These are phyloP conservation scores for Diaporthe sp. DNA, from an alignment of 2,329 filamentous ascomycete genomes.

Conservation along the genomic window DNA sequence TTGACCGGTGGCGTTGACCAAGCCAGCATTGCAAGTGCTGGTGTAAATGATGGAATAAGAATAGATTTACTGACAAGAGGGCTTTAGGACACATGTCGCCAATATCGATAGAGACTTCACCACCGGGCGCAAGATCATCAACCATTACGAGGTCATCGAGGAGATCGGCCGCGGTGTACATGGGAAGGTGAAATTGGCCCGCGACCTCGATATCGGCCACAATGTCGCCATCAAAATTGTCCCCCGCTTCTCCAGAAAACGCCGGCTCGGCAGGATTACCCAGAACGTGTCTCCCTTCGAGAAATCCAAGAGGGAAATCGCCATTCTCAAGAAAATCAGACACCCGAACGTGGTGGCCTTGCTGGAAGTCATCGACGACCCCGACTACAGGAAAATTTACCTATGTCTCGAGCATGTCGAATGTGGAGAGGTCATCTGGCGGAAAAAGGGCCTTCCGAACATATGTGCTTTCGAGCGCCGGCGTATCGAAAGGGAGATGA, in stretches of 20 bases:
- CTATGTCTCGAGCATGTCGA: constrained; percentile 97
- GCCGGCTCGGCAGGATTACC: constrained; percentile 87
- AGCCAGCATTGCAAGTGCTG: neutral
- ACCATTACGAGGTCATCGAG: constrained; percentile 96
- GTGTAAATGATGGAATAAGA: neutral
- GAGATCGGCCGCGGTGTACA: constrained; percentile 97
- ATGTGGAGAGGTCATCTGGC: constrained; percentile 93
- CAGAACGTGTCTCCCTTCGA: constrained; percentile 73
- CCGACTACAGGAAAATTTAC: constrained; percentile 96
- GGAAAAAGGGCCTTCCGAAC: constrained; percentile 87
- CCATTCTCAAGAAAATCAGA: constrained; percentile 97
- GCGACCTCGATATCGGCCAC: constrained; percentile 80
- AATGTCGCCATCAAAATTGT: constrained; percentile 99
- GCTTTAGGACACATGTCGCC: constrained; percentile 83
- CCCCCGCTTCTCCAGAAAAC: constrained; percentile 92
- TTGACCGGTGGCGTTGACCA: neutral
- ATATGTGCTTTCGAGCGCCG: constrained; percentile 87
- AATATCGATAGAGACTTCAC: constrained; percentile 90
- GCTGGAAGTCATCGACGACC: constrained; percentile 97
- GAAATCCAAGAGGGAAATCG: constrained; percentile 95
- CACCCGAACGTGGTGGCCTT: constrained; percentile 97
- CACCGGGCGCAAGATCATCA: constrained; percentile 95
- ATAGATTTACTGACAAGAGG: constrained; percentile 25
- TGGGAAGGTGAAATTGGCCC: constrained; percentile 96
- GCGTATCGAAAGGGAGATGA: constrained; percentile 81